A percentile compares a stretch with the other conserved stretches of the same genome.
Conservation (phyloP, 345 rosid genomes). For the Ailanthus altissimus region DNA sequence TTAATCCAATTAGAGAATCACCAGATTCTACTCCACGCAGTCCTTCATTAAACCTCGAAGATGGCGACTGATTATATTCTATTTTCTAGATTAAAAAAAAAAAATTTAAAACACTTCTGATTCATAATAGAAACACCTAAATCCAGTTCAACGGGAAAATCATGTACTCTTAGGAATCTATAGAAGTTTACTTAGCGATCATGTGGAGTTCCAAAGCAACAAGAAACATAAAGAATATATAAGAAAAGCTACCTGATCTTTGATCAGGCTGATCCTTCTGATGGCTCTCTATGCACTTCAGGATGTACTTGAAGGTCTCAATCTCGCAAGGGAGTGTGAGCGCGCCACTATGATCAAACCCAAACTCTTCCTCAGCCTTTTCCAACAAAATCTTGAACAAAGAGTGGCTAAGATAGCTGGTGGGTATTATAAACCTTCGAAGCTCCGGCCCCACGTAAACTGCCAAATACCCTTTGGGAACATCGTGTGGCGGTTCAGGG, state of each 20-base stretch:
- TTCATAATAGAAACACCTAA: not conserved
- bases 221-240: not conserved
- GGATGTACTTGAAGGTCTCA: conserved; percentile 89
- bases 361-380: conserved; percentile 90
- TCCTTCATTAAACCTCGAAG: not conserved
- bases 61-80: not conserved
- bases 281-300: conserved; percentile 76
- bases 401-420: conserved; percentile 80
- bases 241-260: conserved; percentile 29
- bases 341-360: conserved; percentile 82
- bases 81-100: not conserved
- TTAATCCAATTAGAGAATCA: conserved; percentile 2
- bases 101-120: too few species aligned
- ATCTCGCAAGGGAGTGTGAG: conserved; percentile 95
- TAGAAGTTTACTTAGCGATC: too few species aligned
- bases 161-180: too few species aligned
- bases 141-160: not conserved
- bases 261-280: conserved; percentile 44
- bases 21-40: not conserved
- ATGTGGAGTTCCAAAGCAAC: not conserved
- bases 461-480: conserved; percentile 87
- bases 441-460: conserved; percentile 91
- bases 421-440: conserved; percentile 91
- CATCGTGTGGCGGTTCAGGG: conserved; percentile 75
- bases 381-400: conserved; percentile 82